Base-by-base conservation (phyloP, 129 eudicot species). In the Apium graveolens region DNA sequence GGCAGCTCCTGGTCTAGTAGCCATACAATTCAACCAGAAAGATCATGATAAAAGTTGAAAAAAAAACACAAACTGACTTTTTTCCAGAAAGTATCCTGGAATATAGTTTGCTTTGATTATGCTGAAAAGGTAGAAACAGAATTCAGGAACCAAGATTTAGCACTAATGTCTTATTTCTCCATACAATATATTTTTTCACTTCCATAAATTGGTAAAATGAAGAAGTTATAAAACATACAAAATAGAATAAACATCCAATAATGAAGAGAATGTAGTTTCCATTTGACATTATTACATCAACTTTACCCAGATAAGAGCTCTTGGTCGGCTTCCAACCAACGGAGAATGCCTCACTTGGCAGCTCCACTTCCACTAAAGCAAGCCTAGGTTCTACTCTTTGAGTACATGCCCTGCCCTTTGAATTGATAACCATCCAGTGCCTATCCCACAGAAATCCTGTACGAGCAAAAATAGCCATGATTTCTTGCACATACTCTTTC, bases 371-470 rank as follows among this genome's bases (percentile, higher is more conserved):
- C 42, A 94, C 77, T 6, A 94, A 83, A 83, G 98, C 97, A 77
- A 91, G 93, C 84, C 84, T 90, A 62, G 98, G 98, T 76, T 81
- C 90, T 62, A 85, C 88, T 77, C 98, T 88, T 81, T 94, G 98
- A 41, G 98, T 91, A 80, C 74, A 85, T 72, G 85, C 92, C 87
- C 97, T 84, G 80, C 97, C 93, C 70, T 83, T 94, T 0, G 92
- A 74, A 79, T 94, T 90, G 63, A 94, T 84, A 51, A 94, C 83
- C 77, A 90, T 66, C 98, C 97, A 94, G 12, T 88, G 96, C 13
- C 98, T 85, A 84, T 94, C 98, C 98, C 98, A 94, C 74, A 85
- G 79, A 55, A 94, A 94, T 26, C 96, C 98, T 89, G 81, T 31
- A 44, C 53, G 7, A 35, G 62, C 76, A 29, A 31, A 21, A 62